phyloP scores from a whole-genome alignment of 2,329 filamentous ascomycete species.

The Cylindrodendrum hubeiense region DNA sequence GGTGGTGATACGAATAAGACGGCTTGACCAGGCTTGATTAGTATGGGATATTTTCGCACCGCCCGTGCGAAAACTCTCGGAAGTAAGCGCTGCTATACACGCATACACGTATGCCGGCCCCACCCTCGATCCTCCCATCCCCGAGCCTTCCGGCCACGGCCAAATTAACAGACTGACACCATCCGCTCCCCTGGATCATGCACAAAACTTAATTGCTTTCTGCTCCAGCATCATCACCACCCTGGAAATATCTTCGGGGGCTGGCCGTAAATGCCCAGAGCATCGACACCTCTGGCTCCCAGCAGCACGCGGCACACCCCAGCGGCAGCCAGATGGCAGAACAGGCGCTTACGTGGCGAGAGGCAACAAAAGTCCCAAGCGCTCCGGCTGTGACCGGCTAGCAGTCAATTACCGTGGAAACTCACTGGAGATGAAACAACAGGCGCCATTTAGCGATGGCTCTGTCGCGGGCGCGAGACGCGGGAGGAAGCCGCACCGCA shows the following conservation, averaged over 20 bases:
- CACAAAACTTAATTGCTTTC: neutral
- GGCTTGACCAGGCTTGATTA: neutral
- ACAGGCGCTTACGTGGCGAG: neutral
- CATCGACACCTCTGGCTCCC: neutral
- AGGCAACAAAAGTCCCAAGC: neutral
- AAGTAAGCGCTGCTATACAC: neutral
- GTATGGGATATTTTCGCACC: neutral
- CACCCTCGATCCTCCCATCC: neutral
- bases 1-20: neutral
- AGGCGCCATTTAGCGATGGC: conserved; percentile 27
- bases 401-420: neutral
- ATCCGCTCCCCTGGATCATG: neutral
- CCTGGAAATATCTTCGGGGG: neutral
- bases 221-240: neutral
- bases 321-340: neutral
- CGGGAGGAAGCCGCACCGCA: conserved; percentile 45
- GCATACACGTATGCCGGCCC: neutral
- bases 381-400: neutral
- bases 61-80: neutral
- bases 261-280: neutral
- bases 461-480: conserved; percentile 40
- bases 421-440: neutral
- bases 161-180: neutral
- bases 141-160: neutral
- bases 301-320: neutral